Evolutionary conservation across 495 filamentous ascomycete genomes (phyloP), one percentile per base, ranked within the genome.

Genomic region (Hyaloscypha finlandica): DNA sequence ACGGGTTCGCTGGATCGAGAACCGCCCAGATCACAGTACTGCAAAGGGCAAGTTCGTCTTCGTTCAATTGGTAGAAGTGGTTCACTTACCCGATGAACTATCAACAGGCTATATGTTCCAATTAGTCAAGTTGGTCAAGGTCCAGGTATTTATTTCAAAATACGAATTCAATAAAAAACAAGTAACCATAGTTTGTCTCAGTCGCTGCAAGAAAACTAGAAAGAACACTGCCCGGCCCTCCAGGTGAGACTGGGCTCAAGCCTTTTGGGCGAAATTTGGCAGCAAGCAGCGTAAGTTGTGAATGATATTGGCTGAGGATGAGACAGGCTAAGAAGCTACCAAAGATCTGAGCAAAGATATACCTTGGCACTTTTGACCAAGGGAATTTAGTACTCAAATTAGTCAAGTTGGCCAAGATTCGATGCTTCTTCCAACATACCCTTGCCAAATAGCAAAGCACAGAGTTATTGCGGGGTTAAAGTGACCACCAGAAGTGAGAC

Each of bases 1-100:
- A 85, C 12, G 82, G 83, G 69, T 85, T 85, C 6, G 82, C 81
- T 1, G 82, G 83, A 69, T 84, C 83, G 63, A 85, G 79, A 63
- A 74, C 76, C 33, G 83, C 74, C 83, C 83, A 85, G 71, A 85
- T 85, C 19, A 85, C 77, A 54, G 84, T 74, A 33, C 80, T 80
- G 64, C 70, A 61, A 53, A 54, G n/a, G 42, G 53, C 68, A 9
- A 63, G 54, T 52, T 56, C 20, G 31, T 3, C 30, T 61, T 30
- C 5, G 11, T 45, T 11, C 19, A 62, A 51, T 20, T 20, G 20
- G 9, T 39, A 11, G 22, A 20, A 12, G 12, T 39, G 22, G 30
- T 19, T 16, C 35, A 65, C 76, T 53, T 63, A 75, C 77, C 65
- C 67, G 67, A 85, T 80, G 74, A 83, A 68, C 68, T 74, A 68